Conservation (phyloP, 768 basidiomycete genomes). For the Daedaleopsis nitida region DNA sequence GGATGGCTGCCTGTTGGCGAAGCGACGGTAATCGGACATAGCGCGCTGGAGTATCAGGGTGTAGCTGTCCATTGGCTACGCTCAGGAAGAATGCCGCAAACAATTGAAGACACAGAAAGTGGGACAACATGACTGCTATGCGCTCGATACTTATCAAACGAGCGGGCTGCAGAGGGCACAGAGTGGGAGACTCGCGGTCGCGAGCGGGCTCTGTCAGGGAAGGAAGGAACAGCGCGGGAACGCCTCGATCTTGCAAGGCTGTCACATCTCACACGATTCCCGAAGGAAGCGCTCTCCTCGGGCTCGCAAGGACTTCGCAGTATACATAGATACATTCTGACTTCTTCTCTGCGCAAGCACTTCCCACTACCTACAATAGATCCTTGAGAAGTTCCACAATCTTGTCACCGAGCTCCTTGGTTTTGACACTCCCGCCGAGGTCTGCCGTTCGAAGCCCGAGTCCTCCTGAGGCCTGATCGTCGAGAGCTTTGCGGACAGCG, state of each 20-base stretch:
- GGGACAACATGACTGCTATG: too few relatives aligned
- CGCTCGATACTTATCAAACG: too few relatives aligned
- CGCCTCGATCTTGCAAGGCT: too few relatives aligned
- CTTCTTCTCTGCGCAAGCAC: constrained; percentile 2
- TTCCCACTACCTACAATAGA: constrained; percentile 46
- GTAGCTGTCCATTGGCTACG: constrained; percentile 15
- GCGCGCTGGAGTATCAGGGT: constrained; percentile 30
- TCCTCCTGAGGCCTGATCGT: constrained; percentile 68
- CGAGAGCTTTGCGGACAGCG: constrained; percentile 90
- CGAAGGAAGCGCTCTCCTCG: too few relatives aligned
- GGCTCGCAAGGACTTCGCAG: background rate
- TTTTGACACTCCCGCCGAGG: constrained; percentile 76
- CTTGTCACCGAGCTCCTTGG: constrained; percentile 81
- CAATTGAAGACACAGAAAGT: background rate
- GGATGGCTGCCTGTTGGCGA: constrained; percentile 42
- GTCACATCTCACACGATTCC: background rate
- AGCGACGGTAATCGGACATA: constrained; percentile 42
- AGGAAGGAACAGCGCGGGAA: too few relatives aligned
- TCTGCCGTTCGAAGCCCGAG: constrained; percentile 82
- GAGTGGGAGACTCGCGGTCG: too few relatives aligned
- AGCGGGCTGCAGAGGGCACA: too few relatives aligned
- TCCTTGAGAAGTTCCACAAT: constrained; percentile 73
- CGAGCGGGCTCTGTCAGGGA: too few relatives aligned
- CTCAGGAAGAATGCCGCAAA: background rate
- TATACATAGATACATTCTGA: constrained; percentile 14